phyloP scores from a whole-genome alignment of 164 flowering plant species.

The Platanus orientalis region DNA sequence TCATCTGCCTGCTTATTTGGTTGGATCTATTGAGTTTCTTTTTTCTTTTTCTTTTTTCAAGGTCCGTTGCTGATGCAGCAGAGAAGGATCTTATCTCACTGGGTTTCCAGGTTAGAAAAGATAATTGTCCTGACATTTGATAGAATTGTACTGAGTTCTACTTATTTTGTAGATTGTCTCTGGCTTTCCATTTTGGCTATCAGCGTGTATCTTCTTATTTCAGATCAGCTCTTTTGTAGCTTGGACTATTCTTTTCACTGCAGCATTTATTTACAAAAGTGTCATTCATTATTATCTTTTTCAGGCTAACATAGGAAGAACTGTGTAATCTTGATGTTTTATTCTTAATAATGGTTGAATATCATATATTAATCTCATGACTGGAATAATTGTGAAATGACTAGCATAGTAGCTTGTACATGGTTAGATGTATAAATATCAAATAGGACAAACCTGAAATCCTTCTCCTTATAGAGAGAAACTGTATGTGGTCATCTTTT shows the following conservation, averaged over 20 bases:
- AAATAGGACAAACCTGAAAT: no score
- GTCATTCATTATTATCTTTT: no score
- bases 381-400: no score
- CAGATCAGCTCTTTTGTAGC: background rate
- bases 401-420: no score
- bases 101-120: constrained; percentile 80
- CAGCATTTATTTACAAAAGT: no score
- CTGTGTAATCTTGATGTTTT: no score
- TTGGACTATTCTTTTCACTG: background rate
- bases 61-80: constrained; percentile 78
- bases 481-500: no score
- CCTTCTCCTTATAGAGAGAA: no score
- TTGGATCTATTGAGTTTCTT: constrained; percentile 1
- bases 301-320: no score
- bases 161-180: background rate
- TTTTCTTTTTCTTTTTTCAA: constrained; percentile 16
- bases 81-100: constrained; percentile 91
- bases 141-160: background rate
- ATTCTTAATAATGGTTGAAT: no score
- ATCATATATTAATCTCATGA: no score
- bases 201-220: background rate
- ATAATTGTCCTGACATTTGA: background rate
- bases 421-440: no score
- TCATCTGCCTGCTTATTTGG: background rate
- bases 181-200: background rate